These are phyloP conservation scores for Echinochloa phyllopogon DNA, from an alignment of 176 grass and related monocot genomes.

Conservation along the genomic window DNA sequence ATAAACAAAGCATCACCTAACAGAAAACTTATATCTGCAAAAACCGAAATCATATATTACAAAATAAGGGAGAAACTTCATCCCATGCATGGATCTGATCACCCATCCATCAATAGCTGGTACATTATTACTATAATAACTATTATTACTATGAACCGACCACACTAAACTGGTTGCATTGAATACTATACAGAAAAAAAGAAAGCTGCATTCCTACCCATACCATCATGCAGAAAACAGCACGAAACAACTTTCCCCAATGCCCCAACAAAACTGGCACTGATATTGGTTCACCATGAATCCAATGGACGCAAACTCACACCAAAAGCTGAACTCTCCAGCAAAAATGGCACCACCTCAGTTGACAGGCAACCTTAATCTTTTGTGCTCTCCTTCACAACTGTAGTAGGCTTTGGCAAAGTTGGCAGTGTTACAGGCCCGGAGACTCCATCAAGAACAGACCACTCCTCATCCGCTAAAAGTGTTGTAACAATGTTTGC, in stretches of 20 bases:
- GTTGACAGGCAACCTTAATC: slow-evolving; percentile 13
- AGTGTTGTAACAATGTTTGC: slow-evolving; percentile 37
- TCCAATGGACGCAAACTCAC: slow-evolving; percentile 13
- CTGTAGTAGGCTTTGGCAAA: slow-evolving; percentile 35
- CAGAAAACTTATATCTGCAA: not conserved
- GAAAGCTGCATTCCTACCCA: slow-evolving; percentile 42
- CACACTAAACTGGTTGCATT: slow-evolving; percentile 49
- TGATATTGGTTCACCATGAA: slow-evolving; percentile 37
- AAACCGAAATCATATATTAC: slow-evolving; percentile 17
- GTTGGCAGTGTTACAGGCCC: slow-evolving; percentile 27
- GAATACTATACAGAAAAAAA: slow-evolving; percentile 51
- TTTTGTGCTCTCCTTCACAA: slow-evolving; percentile 26
- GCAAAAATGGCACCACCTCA: slow-evolving; percentile 9
- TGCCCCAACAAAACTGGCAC: slow-evolving; percentile 42
- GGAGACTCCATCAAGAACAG: slow-evolving; percentile 23
- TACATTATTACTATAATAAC: slow-evolving; percentile 18
- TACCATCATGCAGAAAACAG: slow-evolving; percentile 19
- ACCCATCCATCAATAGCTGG: slow-evolving; percentile 11
- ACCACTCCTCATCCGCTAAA: slow-evolving; percentile 40
- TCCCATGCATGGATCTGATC: slow-evolving; percentile 27
- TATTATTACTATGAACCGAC: slow-evolving; percentile 35
- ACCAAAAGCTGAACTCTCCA: slow-evolving; percentile 34
- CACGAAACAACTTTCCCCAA: slow-evolving; percentile 20
- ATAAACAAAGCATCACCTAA: not conserved
- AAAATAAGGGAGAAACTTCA: slow-evolving; percentile 8